Conservation (phyloP, 805 yeast species). For the Pichia heedii region DNA sequence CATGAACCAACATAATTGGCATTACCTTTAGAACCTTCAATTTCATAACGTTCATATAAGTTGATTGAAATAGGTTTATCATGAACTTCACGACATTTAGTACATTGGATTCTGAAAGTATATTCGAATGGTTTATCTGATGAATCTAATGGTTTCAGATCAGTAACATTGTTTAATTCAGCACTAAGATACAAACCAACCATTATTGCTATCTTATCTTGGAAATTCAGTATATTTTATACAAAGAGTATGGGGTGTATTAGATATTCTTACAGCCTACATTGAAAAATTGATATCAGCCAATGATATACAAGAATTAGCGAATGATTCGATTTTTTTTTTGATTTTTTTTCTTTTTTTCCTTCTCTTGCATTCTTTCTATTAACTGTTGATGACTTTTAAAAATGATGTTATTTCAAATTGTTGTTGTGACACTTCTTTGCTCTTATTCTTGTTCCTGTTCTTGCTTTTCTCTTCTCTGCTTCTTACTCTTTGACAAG, state of each 20-base stretch:
- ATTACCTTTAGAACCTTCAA: slow-evolving; percentile 67
- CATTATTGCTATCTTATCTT: neutral
- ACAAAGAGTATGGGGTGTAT: no score
- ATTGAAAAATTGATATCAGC: no score
- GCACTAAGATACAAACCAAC: slow-evolving; percentile 26
- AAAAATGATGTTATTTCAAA: no score
- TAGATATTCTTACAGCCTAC: no score
- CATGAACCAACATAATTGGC: slow-evolving; percentile 67
- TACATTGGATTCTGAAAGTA: slow-evolving; percentile 65
- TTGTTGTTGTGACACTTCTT: no score
- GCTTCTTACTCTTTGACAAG: neutral
- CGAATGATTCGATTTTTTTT: no score
- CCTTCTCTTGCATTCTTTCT: no score
- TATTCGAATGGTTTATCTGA: slow-evolving; percentile 60
- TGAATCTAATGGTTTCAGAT: slow-evolving; percentile 46
- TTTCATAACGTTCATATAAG: slow-evolving; percentile 53
- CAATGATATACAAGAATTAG: no score
- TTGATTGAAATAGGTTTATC: slow-evolving; percentile 62
- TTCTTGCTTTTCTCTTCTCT: neutral
- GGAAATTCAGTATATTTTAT: no score
- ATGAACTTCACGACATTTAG: slow-evolving; percentile 71
- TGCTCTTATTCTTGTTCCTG: no score
- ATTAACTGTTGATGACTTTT: no score
- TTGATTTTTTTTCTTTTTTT: no score
- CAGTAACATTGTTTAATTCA: slow-evolving; percentile 28